Evolutionary conservation across 441 rosid genomes (phyloP), one percentile per base, ranked within the genome.

Genomic region (Macaranga tanarius): DNA sequence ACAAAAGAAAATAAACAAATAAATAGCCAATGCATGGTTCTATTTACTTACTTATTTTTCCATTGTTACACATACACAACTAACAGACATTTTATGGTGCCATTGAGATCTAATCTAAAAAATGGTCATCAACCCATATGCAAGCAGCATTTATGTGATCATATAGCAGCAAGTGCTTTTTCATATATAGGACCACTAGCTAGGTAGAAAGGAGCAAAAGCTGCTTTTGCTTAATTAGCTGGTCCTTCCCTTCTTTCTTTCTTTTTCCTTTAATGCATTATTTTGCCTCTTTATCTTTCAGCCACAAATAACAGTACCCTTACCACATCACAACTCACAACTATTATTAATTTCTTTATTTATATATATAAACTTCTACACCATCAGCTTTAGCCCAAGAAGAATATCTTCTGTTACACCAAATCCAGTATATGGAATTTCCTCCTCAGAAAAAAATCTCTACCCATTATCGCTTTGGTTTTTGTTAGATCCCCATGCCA

Each of bases 161-260:
- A n/a, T 7, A 17, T 16, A 34, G 51, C 11, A 50, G 22, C 64
- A 64, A 57, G 5, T 38, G 48, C 48, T 31, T 31, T 25, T 61
- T 40, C 19, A 20, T 23, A 34, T 23, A 26, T 15, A 61, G 80
- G 77, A 82, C 80, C 76, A 63, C 48, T 16, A 9, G 51, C 2
- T 40, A 52, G 42, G 4, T 22, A 55, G 47, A 45, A 22, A 54
- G 70, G 25, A 28, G 52, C 67, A 56, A 70, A 61, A 28, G 68
- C 75, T 73, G 79, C 71, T 63, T 40, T 42, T 22, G 57, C 69
- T 62, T 76, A 76, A 74, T 62, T 76, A 75, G 76, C 70, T 79
- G 74, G 76, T 73, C 76, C 81, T 71, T 70, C 13, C 38, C 38
- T 63, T 19, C 28, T 57, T 48, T 16, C 12, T 13, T 48, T 16